Base-by-base conservation (phyloP, 1,139 yeast genomes). In the Blastobotrys apis region DNA sequence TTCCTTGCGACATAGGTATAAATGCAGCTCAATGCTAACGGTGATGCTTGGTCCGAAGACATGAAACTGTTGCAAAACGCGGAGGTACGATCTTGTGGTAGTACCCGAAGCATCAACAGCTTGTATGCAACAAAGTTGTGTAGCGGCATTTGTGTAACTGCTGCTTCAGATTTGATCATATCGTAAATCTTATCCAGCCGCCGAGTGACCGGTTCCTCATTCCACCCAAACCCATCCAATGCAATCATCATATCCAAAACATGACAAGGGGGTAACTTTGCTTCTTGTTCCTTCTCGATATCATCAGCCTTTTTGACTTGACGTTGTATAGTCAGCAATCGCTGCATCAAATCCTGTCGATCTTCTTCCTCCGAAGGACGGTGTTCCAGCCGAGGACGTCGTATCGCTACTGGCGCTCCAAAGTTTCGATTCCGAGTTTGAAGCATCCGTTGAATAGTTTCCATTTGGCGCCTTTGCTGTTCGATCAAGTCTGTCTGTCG, bases 1-100 rank as follows among this genome's bases (percentile, higher is more conserved):
- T 36, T 39, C n/a, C 37, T 15, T 15, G 43, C 47, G 20, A 44
- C 37, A 17, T 44, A 44, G 25, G 38, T 32, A 23, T 35, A 44
- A 6, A 41, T 23, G 16, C 44, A 33, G 20, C 36, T 23, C 19
- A 40, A 30, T 3, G 47, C 47, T 13, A 44, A 29, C 5, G 35
- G 25, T 4, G 44, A 40, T 3, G 37, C 27, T 2, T 31, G 35
- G 4, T 39, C 16, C 8, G 37, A 10, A 9, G 41, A 39, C 37
- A 44, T 39, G 27, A 33, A 44, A n/a, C 40, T 25, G 5, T 32
- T 22, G 13, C 36, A 31, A 16, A 33, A 36, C 8, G 38, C 37
- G 19, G 22, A 23, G 12, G 10, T 17, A 16, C 36, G 20, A 10
- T 40, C 25, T 6, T 35, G 36, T 3, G 47, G 39, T 16, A 44